Conservation (phyloP, 2,329 filamentous ascomycete genomes). For the Stagonosporopsis vannaccii region DNA sequence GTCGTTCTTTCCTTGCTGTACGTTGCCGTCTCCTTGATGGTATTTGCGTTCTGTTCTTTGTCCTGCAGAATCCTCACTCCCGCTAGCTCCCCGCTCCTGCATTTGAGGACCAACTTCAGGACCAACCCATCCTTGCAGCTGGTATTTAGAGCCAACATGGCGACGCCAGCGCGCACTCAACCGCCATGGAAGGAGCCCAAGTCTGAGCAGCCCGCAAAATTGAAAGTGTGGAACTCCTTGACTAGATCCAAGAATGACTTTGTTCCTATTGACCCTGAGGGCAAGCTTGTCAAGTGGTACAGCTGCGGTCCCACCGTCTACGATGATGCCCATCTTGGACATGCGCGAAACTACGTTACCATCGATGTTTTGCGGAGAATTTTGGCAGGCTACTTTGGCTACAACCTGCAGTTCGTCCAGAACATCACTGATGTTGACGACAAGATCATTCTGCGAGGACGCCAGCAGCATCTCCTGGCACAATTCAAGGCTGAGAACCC, state of each 20-base stretch:
- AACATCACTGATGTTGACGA: constrained; percentile 75
- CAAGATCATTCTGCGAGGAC: constrained; percentile 70
- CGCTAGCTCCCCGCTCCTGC: constrained; percentile 30
- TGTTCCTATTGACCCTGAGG: constrained; percentile 71
- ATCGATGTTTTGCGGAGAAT: constrained; percentile 88
- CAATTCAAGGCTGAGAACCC: constrained; percentile 68
- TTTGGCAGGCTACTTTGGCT: constrained; percentile 82
- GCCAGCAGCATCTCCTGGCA: constrained; percentile 79
- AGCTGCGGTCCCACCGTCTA: constrained; percentile 88
- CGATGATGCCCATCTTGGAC: constrained; percentile 81
- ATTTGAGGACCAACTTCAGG: constrained; percentile 24
- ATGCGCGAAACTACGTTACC: constrained; percentile 89
- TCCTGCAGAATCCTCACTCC: constrained; percentile 35
- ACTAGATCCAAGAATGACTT: constrained; percentile 78
- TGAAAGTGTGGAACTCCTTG: constrained; percentile 83
- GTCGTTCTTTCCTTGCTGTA: constrained; percentile 27
- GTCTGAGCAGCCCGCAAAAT: constrained; percentile 55
- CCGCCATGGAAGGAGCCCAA: constrained; percentile 50
- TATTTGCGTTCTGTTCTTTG: constrained; percentile 36
- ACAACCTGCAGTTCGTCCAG: constrained; percentile 86
- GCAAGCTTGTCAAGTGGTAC: constrained; percentile 80
- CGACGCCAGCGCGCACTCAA: constrained; percentile 47
- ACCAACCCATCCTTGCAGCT: constrained; percentile 23
- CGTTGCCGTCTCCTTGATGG: constrained; percentile 39
- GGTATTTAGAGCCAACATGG: constrained; percentile 36